These are phyloP conservation scores for Leccinum griseonigrum DNA, from an alignment of 1,284 basidiomycete genomes.

Conservation along the genomic window DNA sequence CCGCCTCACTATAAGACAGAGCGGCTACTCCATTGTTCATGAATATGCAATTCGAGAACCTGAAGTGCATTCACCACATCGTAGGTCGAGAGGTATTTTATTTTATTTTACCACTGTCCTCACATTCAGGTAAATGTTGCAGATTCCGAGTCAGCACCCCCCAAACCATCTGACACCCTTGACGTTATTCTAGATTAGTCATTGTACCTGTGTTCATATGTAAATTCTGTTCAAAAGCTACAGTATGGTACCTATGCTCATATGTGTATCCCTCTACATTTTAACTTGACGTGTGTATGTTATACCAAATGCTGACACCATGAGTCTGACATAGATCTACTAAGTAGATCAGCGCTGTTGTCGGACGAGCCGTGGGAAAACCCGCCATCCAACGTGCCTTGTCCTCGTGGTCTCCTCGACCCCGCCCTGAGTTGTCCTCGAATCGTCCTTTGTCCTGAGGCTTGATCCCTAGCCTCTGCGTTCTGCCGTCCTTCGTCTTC, in stretches of 20 bases:
- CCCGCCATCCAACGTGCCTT: no score
- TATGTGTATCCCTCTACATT: not conserved
- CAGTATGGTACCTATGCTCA: not conserved
- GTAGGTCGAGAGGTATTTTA: not conserved
- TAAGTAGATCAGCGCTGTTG: no score
- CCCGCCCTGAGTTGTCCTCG: no score
- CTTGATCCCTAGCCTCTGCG: no score
- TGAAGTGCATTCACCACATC: not conserved
- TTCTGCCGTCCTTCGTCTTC: no score
- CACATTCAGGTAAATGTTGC: not conserved
- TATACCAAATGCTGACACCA: no score
- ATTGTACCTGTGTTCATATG: not conserved
- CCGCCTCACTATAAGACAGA: not conserved
- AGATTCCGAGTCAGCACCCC: not conserved
- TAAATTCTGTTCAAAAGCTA: not conserved
- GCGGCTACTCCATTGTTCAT: not conserved
- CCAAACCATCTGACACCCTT: not conserved
- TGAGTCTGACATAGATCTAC: no score
- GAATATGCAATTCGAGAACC: not conserved
- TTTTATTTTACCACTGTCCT: not conserved
- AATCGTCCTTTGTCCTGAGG: no score
- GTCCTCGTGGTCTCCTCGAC: no score
- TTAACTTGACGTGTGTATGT: not conserved
- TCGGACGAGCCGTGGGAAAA: no score
- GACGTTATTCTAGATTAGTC: not conserved